Evolutionary conservation across 257 asterid genomes (phyloP), one percentile per base, ranked within the genome.

Genomic region (Jacaranda copaia): DNA sequence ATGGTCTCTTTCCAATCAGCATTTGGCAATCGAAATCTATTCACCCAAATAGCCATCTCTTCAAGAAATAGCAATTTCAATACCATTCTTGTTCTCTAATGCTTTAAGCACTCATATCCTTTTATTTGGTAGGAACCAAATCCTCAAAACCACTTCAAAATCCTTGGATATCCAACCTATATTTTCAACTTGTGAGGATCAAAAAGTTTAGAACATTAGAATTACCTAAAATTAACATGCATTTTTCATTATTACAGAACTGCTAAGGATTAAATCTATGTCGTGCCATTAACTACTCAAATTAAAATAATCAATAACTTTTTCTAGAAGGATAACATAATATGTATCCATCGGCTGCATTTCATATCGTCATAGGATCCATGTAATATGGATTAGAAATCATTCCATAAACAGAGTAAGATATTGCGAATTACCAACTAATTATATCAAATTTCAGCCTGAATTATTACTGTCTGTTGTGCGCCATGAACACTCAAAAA

Each of bases 1-100:
- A 42, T 67, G 14, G 35, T 11, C 49, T n/a, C 19, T 52, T 39
- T 53, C 53, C 76, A 71, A 36, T 67, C 14, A 6, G 15, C 32
- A 9, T 42, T 63, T 32, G 39, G 15, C 16, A 10, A 36, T 38
- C 9, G 45, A 15, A 3, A 5, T 12, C 3, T 10, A 9, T 4
- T 11, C 52, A 62, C 9, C 10, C 6, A 56, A 32, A 40, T 14
- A 63, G 18, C 10, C 52, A 40, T 35, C 35, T 43, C 14, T 36
- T 64, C 40, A 72, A 63, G 45, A 48, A 40, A 18, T 32, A 5
- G 3, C 75, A 65, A 20, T 39, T 38, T 55, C 11, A 2, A 46
- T 15, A 42, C 72, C 72, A 59, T n/a, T 72, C 52, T 66, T 16
- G 55, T 18, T 51, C 25, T 14, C 76, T 25, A 74, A 38, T n/a